Evolutionary conservation across 306 rosid species (phyloP), one percentile per base, ranked within the genome.

Genomic region (Pachyrhizus erosus): DNA sequence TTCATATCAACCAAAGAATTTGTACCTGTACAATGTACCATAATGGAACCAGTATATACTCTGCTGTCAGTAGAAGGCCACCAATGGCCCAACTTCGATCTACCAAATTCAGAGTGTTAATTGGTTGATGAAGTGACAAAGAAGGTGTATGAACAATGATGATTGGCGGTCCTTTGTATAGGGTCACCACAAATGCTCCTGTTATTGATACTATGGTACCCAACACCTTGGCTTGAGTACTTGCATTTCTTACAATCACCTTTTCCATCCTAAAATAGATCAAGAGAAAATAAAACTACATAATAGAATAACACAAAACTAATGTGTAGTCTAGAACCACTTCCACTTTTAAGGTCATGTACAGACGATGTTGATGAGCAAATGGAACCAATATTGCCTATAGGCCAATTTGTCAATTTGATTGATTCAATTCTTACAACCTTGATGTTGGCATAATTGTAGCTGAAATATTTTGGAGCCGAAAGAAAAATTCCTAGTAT

Each of bases 11-110:
- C n/a, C 2, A 58, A 54, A 9, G 23, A 71, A 27, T 9, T 26
- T 80, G 77, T 84, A 84, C 99, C 94, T 91, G 98, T 70, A 93
- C 87, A 81, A 95, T 93, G 91, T 91, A 95, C 99, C 99, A 95
- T 0, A 93, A 67, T 60, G 99, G 94, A 68, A 95, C 90, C 57
- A 95, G 79, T 65, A 87, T 90, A 58, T 93, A 95, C 70, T 95
- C 99, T 42, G 88, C 93, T n/a, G 94, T 89, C 0, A 95, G 85
- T 18, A 93, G 88, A 77, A 95, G 90, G 71, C 98, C 97, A 49
- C 99, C 99, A 79, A 91, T 17, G 21, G 88, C 83, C 98, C 99
- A 95, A 61, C 37, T 90, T 76, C 78, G 76, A 23, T 87, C 83
- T 24, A 80, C n/a, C 7, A 90, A 33, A 83, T 64, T 73, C 24